These are phyloP conservation scores for Hypoxylon crocopeplum DNA, from an alignment of 495 filamentous ascomycete species.

Conservation along the genomic window DNA sequence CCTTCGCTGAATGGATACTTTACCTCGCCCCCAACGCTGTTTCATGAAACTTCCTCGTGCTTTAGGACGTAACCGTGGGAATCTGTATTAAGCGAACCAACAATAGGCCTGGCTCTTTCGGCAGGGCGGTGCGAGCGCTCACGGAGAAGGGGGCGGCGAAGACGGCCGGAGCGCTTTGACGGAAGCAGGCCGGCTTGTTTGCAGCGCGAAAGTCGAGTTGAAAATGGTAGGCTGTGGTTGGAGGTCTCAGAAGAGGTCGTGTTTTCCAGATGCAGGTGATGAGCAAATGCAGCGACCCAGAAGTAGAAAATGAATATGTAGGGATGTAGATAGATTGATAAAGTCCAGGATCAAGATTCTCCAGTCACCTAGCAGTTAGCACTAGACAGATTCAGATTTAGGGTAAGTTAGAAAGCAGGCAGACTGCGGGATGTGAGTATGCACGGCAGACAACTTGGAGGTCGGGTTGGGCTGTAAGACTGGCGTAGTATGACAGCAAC, in stretches of 20 bases:
- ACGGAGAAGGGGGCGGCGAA: conserved; percentile 14
- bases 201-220: conserved; percentile 13
- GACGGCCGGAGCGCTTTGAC: conserved; percentile 11
- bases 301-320: conserved; percentile 8
- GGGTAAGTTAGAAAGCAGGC: conserved; percentile 21
- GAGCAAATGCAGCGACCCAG: too few species aligned
- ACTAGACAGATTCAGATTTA: conserved; percentile 19
- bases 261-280: conserved; percentile 23
- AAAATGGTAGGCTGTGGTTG: conserved; percentile 31
- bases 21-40: conserved; percentile 3
- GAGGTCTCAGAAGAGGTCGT: conserved; percentile 26
- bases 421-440: conserved; percentile 31
- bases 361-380: conserved; percentile 21
- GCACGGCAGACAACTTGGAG: conserved; percentile 27
- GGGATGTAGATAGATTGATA: conserved; percentile 8
- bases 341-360: conserved; percentile 19
- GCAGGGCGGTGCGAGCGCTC: conserved; percentile 18
- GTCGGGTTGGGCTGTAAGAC: conserved; percentile 35
- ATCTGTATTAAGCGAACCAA: too few species aligned
- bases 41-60: conserved; percentile 1
- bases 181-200: conserved; percentile 30
- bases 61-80: too few species aligned
- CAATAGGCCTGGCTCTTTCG: not conserved
- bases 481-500: conserved; percentile 23
- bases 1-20: conserved; percentile 9